Evolutionary conservation across 75 land plant species (phyloP).

Genomic region (Sequoia sempervirens): DNA sequence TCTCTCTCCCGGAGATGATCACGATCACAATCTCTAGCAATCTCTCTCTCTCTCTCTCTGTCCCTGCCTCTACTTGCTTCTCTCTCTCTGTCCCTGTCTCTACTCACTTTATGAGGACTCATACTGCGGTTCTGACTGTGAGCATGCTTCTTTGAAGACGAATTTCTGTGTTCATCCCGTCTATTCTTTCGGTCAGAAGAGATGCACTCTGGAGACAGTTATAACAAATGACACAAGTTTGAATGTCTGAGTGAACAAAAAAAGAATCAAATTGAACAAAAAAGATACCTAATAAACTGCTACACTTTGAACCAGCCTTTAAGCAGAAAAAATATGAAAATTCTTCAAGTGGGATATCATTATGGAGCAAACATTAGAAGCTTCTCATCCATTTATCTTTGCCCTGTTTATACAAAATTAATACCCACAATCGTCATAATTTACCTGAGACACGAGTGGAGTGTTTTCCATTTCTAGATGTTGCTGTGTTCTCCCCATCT

Average conservation of each 20-base stretch:
- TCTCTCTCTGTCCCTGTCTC: conserved; percentile 49
- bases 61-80: conserved; percentile 47
- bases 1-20: conserved; percentile 28
- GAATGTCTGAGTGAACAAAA: not conserved
- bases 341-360: not conserved
- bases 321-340: not conserved
- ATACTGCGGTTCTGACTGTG: conserved; percentile 56
- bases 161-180: conserved; percentile 51
- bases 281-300: not conserved
- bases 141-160: conserved; percentile 61
- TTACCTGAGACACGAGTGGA: conserved; percentile 9
- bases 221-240: conserved; percentile 1
- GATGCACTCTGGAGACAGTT: conserved; percentile 38
- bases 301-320: not conserved
- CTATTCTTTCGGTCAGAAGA: conserved; percentile 49
- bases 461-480: conserved; percentile 18
- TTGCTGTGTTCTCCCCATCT: conserved; percentile 31
- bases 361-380: not conserved
- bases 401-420: not conserved
- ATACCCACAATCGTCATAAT: not conserved
- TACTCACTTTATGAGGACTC: conserved; percentile 59
- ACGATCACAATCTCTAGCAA: conserved; percentile 39
- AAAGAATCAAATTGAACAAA: not conserved
- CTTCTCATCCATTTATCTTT: too few relatives aligned
- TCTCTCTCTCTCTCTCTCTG: conserved; percentile 24